These are phyloP conservation scores for Talaromyces rugulosus DNA, from an alignment of 2,329 filamentous ascomycete species.

Conservation along the genomic window DNA sequence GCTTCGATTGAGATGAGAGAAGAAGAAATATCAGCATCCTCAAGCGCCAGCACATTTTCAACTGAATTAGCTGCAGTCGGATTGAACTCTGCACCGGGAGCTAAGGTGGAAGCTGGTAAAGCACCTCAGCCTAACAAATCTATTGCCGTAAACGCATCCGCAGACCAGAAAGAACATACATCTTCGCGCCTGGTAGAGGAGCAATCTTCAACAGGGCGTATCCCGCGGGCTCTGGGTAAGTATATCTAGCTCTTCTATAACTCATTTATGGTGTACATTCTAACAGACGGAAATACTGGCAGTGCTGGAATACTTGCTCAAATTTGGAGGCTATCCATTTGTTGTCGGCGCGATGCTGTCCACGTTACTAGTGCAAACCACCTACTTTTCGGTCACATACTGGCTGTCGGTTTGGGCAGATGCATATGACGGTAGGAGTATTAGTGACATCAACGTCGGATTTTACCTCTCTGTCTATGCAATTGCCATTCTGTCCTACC, in stretches of 20 bases:
- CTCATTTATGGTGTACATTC: not conserved
- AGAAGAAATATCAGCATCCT: conserved; percentile 3
- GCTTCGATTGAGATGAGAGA: conserved; percentile 14
- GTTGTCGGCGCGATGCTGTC: conserved; percentile 17
- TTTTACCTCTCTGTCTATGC: conserved; percentile 55
- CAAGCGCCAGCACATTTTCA: conserved; percentile 5
- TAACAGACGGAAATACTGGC: not conserved
- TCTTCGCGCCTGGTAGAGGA: conserved; percentile 18
- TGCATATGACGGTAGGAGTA: conserved; percentile 14
- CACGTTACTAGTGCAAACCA: conserved; percentile 20
- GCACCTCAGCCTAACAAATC: not conserved
- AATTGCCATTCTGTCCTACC: conserved; percentile 37
- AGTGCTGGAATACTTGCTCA: conserved; percentile 22
- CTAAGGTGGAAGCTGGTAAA: not conserved
- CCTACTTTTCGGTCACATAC: conserved; percentile 25
- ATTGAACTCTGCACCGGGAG: not conserved
- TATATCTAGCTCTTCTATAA: conserved; percentile 6
- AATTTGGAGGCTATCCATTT: conserved; percentile 22
- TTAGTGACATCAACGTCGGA: conserved; percentile 12
- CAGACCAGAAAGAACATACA: conserved; percentile 10
- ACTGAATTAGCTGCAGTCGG: conserved; percentile 1
- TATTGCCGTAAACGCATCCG: not conserved
- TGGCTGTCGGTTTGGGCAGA: conserved; percentile 28
- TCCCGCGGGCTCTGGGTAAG: conserved; percentile 22
- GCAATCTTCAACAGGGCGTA: conserved; percentile 19